These are phyloP conservation scores for Dactylellina sp. DNA, from an alignment of 2,329 filamentous ascomycete species.

Conservation along the genomic window DNA sequence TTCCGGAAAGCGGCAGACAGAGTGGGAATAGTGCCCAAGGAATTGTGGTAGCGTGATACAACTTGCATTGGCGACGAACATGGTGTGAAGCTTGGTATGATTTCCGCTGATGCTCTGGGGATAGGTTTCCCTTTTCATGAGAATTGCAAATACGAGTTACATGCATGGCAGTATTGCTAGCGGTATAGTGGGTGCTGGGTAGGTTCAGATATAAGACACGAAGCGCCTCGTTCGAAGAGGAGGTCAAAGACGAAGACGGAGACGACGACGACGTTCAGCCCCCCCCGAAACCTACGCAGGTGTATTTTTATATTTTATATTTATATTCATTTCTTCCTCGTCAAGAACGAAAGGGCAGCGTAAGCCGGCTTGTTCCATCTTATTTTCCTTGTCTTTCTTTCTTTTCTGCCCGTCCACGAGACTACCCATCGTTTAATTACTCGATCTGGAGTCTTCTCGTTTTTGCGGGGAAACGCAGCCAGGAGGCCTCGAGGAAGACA, in stretches of 20 bases:
- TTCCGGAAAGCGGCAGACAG: constrained; percentile 40
- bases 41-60: constrained; percentile 47
- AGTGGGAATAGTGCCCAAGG: neutral
- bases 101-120: neutral
- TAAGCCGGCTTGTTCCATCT: neutral
- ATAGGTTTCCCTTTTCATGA: neutral
- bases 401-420: too few relatives aligned
- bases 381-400: constrained; percentile 14
- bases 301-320: too few relatives aligned
- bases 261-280: too few relatives aligned
- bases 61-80: constrained; percentile 45
- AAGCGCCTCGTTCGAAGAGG: constrained; percentile 6
- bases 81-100: constrained; percentile 3
- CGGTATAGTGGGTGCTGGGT: neutral
- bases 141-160: neutral
- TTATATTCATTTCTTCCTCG: neutral
- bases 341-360: neutral
- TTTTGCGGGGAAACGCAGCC: constrained; percentile 3
- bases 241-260: too few relatives aligned
- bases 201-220: constrained; percentile 20
- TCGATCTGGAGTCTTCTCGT: too few relatives aligned
- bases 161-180: too few relatives aligned
- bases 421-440: too few relatives aligned
- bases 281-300: too few relatives aligned
- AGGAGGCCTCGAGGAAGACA: neutral